Conservation (phyloP, 2,329 filamentous ascomycete genomes). For the Rutstroemia sydowiana region DNA sequence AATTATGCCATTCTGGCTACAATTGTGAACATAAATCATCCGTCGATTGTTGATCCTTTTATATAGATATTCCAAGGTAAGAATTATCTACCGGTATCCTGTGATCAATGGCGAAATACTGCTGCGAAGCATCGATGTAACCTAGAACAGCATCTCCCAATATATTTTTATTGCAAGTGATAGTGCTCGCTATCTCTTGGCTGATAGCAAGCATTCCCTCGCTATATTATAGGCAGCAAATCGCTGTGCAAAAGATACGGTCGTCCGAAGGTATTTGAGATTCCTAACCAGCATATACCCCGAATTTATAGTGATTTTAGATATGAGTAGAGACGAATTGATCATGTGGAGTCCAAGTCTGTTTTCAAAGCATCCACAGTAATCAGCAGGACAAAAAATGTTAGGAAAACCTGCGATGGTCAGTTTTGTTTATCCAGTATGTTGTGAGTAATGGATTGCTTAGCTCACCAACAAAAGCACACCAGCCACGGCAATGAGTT, state of each 20-base stretch:
- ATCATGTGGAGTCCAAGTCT: constrained; percentile 7
- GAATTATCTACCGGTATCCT: not conserved
- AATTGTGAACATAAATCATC: not conserved
- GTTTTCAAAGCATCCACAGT: constrained; percentile 27
- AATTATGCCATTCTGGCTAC: not conserved
- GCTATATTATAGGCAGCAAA: not conserved
- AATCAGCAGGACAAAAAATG: constrained; percentile 24
- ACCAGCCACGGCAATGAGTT: constrained; percentile 42
- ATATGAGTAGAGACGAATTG: not conserved
- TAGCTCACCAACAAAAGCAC: constrained; percentile 41
- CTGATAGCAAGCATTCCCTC: not conserved
- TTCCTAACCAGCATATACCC: not conserved
- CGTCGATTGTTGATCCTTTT: not conserved
- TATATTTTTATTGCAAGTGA: not conserved
- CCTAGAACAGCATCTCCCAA: not conserved
- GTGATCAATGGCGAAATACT: not conserved
- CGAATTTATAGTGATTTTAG: not conserved
- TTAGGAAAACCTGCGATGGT: constrained; percentile 20
- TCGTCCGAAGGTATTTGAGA: not conserved
- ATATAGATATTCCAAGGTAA: not conserved
- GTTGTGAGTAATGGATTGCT: not conserved
- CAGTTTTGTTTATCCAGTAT: not conserved
- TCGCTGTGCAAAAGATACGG: not conserved
- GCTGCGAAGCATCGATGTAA: not conserved
- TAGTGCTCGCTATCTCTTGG: not conserved